Base-by-base conservation (phyloP, 768 basidiomycete genomes). In the Pleurotus citrinopileatus region DNA sequence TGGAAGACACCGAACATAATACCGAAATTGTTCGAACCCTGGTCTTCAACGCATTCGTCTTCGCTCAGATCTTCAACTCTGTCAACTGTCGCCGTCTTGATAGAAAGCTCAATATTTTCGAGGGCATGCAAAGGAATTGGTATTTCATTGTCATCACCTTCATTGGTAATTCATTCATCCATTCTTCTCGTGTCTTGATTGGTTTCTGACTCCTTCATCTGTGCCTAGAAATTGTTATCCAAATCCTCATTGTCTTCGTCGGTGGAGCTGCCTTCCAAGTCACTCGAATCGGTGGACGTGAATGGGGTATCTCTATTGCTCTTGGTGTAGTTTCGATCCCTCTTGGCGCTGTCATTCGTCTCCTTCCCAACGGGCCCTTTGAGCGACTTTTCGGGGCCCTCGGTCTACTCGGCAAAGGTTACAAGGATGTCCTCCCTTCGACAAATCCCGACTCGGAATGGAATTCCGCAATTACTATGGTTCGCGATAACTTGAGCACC, bases 1-100 rank as follows among this genome's bases (percentile, higher is more conserved):
- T 83, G 27, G 25, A 44, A 5, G 70, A 73, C 25, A 55, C 75
- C 43, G 64, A 67, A 20, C 59, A 62, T 27, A 61, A 73, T 42
- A 61, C 64, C 2, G 45, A 61, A 2, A 54, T 55, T 3, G 76
- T 95, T 20, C 84, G 87, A 63, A 94, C 96, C 0, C 74, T 98
- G 15, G 92, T 98, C 27, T 99, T 99, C 83, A 99, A 98, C 63
- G 81, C 86, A n/a, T 99, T 98, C 63, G 96, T 98, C 45, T 98
- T 98, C 66, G 91, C 92, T 25, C 97, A 98, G 69, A 94, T 99
- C 60, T 94, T 89, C 80, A 97, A 95, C 71, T 94, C 92, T 38
- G 67, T 98, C 68, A 99, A 98, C 65, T 92, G 89, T 61, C 79
- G 97, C 51, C 78, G 93, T 32, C 75, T 98, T 42, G 95, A 98